A percentile compares a stretch with the other conserved stretches of the same genome.
phyloP scores from a whole-genome alignment of 495 filamentous ascomycete species.

The Tricharina praecox region DNA sequence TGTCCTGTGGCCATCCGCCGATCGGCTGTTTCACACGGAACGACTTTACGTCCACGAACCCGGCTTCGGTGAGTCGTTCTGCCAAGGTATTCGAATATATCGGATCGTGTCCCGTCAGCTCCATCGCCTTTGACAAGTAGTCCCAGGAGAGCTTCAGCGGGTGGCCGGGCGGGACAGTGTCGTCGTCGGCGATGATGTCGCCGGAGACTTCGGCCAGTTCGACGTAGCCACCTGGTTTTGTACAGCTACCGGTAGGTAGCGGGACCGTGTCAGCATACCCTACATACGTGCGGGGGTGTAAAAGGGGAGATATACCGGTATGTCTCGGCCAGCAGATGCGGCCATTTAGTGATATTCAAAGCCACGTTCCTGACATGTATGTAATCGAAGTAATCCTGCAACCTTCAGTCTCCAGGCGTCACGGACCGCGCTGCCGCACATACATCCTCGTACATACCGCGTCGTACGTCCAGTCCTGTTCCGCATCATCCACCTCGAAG shows the following conservation, averaged over 20 bases:
- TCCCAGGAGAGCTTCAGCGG: background rate
- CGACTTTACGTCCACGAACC: background rate
- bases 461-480: background rate
- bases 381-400: conserved; percentile 34
- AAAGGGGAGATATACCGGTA: background rate
- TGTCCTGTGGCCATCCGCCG: background rate
- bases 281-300: background rate
- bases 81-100: background rate
- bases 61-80: background rate
- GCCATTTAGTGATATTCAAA: background rate
- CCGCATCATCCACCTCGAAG: conserved; percentile 1
- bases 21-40: background rate
- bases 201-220: background rate
- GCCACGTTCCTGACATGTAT: conserved; percentile 38
- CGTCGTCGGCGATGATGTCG: background rate
- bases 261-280: background rate
- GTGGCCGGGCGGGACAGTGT: background rate
- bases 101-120: background rate
- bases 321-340: background rate
- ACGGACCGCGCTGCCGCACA: too few species aligned
- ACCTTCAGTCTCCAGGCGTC: background rate
- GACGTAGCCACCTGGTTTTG: conserved; percentile 18
- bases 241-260: background rate
- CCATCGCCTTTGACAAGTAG: background rate
- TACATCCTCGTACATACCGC: too few species aligned